Conservation (phyloP, 331 rosid species). For the Spiraea crenata region DNA sequence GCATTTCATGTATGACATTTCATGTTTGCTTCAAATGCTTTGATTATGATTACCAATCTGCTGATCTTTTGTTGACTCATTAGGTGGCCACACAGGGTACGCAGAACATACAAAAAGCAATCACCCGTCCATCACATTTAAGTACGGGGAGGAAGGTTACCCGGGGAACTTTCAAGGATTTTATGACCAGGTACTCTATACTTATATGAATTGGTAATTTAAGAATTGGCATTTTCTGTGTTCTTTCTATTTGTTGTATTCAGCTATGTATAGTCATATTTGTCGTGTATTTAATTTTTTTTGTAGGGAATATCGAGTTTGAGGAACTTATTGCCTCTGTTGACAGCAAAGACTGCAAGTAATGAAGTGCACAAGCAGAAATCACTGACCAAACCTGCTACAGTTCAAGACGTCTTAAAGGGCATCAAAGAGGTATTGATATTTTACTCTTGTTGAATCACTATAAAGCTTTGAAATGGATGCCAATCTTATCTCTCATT, state of each 20-base stretch:
- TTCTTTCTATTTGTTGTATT: background rate
- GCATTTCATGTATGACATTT: too few relatives aligned
- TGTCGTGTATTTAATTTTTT: constrained; percentile 19
- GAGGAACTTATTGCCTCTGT: constrained; percentile 49
- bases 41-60: too few relatives aligned
- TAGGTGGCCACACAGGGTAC: too few relatives aligned
- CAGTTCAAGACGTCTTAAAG: constrained; percentile 80
- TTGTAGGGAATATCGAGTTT: constrained; percentile 76
- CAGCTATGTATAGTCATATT: constrained; percentile 5
- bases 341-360: constrained; percentile 49
- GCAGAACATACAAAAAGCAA: too few relatives aligned
- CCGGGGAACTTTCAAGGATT: too few relatives aligned
- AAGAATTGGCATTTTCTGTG: too few relatives aligned
- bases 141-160: too few relatives aligned
- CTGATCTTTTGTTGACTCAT: too few relatives aligned
- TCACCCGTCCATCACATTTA: too few relatives aligned
- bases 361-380: constrained; percentile 57
- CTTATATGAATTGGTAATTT: constrained; percentile 62
- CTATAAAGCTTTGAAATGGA: background rate
- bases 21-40: too few relatives aligned
- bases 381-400: constrained; percentile 48
- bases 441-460: constrained; percentile 1
- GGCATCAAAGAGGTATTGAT: constrained; percentile 70
- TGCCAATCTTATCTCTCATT: background rate
- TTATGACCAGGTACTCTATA: too few relatives aligned